phyloP scores from a whole-genome alignment of 768 basidiomycete species.

The Xerocomellus amylosporus region DNA sequence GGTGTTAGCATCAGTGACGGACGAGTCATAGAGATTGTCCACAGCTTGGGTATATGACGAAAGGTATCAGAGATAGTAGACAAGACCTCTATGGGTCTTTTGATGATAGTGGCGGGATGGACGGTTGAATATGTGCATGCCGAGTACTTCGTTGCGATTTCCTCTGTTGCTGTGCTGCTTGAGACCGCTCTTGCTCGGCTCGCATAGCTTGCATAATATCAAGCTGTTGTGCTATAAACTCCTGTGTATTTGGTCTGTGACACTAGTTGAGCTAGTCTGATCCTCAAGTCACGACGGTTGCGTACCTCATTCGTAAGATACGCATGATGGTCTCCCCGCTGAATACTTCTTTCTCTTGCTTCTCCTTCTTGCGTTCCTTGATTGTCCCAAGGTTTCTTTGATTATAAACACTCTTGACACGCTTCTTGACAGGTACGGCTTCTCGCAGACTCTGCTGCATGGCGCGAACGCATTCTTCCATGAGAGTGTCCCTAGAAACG shows the following conservation, averaged over 20 bases:
- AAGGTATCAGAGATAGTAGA: slow-evolving; percentile 20
- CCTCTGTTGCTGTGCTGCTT: slow-evolving; percentile 56
- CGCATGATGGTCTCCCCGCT: slow-evolving; percentile 89
- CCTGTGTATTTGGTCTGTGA: slow-evolving; percentile 68
- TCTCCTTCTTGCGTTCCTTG: slow-evolving; percentile 87
- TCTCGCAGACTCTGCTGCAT: slow-evolving; percentile 85
- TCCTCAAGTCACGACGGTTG: not conserved
- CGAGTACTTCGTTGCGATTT: slow-evolving; percentile 57
- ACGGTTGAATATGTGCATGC: slow-evolving; percentile 26
- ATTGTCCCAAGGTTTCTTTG: slow-evolving; percentile 97
- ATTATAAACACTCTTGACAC: slow-evolving; percentile 88
- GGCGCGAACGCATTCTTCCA: slow-evolving; percentile 94
- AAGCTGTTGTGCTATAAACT: slow-evolving; percentile 86
- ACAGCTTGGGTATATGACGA: slow-evolving; percentile 26
- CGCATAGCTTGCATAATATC: slow-evolving; percentile 81
- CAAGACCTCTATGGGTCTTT: slow-evolving; percentile 10
- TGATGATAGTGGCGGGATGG: slow-evolving; percentile 32
- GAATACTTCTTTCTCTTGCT: slow-evolving; percentile 71
- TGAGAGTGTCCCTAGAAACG: slow-evolving; percentile 62
- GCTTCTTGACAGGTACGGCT: slow-evolving; percentile 75
- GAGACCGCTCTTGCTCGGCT: slow-evolving; percentile 75
- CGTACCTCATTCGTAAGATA: slow-evolving; percentile 92
- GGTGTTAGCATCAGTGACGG: not conserved
- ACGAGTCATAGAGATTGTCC: slow-evolving; percentile 1
- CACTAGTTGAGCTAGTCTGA: slow-evolving; percentile 2